Percentiles rank a stretch among this genome's conserved stretches.
These are phyloP conservation scores for Ceratocystis harringtonii DNA, from an alignment of 2,329 filamentous ascomycete genomes.

Conservation along the genomic window DNA sequence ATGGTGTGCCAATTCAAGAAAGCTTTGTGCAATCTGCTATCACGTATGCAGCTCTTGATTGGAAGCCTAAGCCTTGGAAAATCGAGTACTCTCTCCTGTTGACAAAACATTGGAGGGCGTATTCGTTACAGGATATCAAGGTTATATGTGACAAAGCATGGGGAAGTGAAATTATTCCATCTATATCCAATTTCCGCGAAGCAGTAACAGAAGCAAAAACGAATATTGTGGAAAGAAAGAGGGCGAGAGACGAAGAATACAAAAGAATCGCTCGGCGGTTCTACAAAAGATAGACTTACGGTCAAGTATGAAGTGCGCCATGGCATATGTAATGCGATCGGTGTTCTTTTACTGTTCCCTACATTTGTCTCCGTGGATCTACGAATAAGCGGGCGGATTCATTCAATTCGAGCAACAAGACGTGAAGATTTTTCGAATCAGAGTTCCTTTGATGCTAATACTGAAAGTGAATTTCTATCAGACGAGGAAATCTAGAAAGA, in stretches of 20 bases:
- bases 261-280: not conserved
- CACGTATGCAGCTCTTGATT: slow-evolving; percentile 13
- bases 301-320: not conserved
- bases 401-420: not conserved
- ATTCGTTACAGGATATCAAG: slow-evolving; percentile 13
- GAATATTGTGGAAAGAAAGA: slow-evolving; percentile 7
- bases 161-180: slow-evolving; percentile 12
- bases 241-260: slow-evolving; percentile 2
- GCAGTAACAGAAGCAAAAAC: slow-evolving; percentile 7
- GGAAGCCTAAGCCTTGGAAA: slow-evolving; percentile 14
- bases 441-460: no score
- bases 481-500: no score
- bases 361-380: no score
- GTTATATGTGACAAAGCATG: slow-evolving; percentile 14
- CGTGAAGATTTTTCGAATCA: not conserved
- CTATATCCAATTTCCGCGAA: not conserved
- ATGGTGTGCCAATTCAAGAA: slow-evolving; percentile 5
- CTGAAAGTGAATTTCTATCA: no score
- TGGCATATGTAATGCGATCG: not conserved
- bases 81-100: slow-evolving; percentile 7
- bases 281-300: not conserved
- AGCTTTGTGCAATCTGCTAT: slow-evolving; percentile 11
- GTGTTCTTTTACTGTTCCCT: no score
- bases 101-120: slow-evolving; percentile 9
- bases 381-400: no score